Conservation (phyloP, 352 stramenopile species). For the Globisporangium lucens region DNA sequence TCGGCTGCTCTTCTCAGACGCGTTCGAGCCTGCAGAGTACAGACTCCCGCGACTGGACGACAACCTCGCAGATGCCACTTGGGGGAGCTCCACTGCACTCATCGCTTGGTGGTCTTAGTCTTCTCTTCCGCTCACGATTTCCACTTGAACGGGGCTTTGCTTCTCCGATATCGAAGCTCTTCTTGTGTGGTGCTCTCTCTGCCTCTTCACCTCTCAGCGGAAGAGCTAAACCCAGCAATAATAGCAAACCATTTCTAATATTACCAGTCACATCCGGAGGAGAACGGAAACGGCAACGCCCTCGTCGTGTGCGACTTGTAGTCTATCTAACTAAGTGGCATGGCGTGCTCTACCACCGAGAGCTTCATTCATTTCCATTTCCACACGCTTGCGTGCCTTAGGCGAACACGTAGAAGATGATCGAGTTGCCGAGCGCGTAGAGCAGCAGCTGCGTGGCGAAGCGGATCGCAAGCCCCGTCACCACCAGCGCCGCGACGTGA, state of each 20-base stretch:
- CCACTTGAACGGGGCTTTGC: neutral
- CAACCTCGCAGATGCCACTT: slow-evolving; percentile 43
- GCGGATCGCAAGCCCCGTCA: slow-evolving; percentile 34
- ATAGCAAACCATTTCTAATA: slow-evolving; percentile 1
- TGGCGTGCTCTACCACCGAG: too few relatives aligned
- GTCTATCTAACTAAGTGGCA: neutral
- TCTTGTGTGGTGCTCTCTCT: neutral
- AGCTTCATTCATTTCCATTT: too few relatives aligned
- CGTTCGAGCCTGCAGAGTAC: slow-evolving; percentile 40
- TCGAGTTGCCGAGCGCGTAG: slow-evolving; percentile 68
- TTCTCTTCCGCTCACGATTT: neutral
- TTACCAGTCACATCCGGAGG: neutral
- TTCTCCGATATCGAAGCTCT: neutral
- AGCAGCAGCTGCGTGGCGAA: slow-evolving; percentile 47
- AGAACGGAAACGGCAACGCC: neutral
- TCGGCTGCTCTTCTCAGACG: slow-evolving; percentile 30
- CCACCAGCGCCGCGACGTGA: slow-evolving; percentile 40
- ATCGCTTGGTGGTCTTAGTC: slow-evolving; percentile 20
- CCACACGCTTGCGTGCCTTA: slow-evolving; percentile 13
- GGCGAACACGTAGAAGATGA: slow-evolving; percentile 73
- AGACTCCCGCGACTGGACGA: slow-evolving; percentile 41
- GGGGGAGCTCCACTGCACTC: slow-evolving; percentile 51
- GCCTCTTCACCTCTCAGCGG: neutral
- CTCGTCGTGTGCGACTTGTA: neutral
- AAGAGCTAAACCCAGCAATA: neutral